A percentile compares a stretch with the other conserved stretches of the same genome.
Conservation (phyloP, 345 rosid species). For the Salix koriyanagi region DNA sequence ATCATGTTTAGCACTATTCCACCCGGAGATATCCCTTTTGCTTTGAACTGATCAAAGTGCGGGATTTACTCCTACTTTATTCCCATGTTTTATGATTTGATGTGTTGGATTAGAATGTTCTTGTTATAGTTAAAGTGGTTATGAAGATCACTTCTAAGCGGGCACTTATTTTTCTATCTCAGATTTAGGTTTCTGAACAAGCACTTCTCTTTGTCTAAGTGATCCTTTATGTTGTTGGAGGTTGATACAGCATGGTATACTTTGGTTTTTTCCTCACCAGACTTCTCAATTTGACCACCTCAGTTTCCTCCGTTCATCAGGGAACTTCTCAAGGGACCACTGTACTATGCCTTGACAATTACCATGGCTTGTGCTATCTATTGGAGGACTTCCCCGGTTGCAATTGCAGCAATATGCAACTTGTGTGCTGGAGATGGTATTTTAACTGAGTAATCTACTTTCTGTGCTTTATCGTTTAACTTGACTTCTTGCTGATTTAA, state of each 20-base stretch:
- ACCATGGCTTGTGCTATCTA: slow-evolving; percentile 54
- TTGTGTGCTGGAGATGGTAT: slow-evolving; percentile 99
- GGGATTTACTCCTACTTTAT: not conserved
- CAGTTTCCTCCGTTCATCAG: slow-evolving; percentile 39
- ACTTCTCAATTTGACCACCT: slow-evolving; percentile 14
- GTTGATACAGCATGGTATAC: not conserved
- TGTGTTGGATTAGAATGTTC: not conserved
- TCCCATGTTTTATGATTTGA: not conserved
- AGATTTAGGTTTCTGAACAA: not conserved
- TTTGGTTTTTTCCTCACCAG: not conserved
- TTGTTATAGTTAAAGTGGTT: not conserved
- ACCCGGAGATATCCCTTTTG: not conserved
- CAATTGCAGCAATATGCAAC: slow-evolving; percentile 79
- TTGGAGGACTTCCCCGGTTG: slow-evolving; percentile 79
- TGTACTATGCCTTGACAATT: slow-evolving; percentile 62
- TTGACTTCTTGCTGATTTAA: not conserved
- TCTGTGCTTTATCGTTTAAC: not conserved
- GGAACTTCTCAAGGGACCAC: slow-evolving; percentile 93
- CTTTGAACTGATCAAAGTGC: not conserved
- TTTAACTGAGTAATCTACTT: not conserved
- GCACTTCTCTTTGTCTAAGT: not conserved
- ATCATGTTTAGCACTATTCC: too few species aligned
- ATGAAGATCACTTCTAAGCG: not conserved
- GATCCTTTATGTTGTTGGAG: not conserved
- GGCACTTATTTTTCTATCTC: not conserved